These are phyloP conservation scores for Metarhizium guizhouense DNA, from an alignment of 2,329 filamentous ascomycete species.

Conservation along the genomic window DNA sequence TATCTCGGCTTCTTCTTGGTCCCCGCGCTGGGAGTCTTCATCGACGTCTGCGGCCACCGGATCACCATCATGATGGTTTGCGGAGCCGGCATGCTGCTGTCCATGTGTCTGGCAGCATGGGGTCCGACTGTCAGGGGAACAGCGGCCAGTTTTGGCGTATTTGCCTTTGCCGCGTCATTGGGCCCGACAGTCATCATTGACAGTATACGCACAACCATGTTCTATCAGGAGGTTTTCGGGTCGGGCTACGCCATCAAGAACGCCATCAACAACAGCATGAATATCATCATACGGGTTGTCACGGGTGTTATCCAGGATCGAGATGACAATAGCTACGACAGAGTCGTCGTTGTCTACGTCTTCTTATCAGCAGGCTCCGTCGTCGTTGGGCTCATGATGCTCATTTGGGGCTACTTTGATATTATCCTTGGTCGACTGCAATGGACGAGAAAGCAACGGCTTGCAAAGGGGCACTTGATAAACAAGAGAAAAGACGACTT, in stretches of 20 bases:
- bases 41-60: constrained; percentile 47
- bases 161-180: constrained; percentile 44
- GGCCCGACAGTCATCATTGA: constrained; percentile 53
- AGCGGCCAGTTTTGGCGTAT: constrained; percentile 50
- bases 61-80: constrained; percentile 44
- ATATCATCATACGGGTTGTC: constrained; percentile 48
- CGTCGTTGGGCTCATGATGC: too few relatives aligned
- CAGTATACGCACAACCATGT: constrained; percentile 49
- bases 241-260: constrained; percentile 52
- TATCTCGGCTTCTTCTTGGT: constrained; percentile 51
- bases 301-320: constrained; percentile 50
- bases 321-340: constrained; percentile 30
- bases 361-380: too few relatives aligned
- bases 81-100: constrained; percentile 36
- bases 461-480: constrained; percentile 32
- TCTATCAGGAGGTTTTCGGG: constrained; percentile 51
- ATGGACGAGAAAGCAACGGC: constrained; percentile 47
- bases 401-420: constrained; percentile 18
- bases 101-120: constrained; percentile 48
- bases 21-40: constrained; percentile 43
- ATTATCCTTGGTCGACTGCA: constrained; percentile 41
- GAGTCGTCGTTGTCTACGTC: too few relatives aligned
- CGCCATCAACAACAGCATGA: constrained; percentile 55
- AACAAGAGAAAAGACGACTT: constrained; percentile 33
- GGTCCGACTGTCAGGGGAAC: constrained; percentile 39